Evolutionary conservation across 1,284 basidiomycete species (phyloP).

Genomic region (Papiliotrema flavescens): DNA sequence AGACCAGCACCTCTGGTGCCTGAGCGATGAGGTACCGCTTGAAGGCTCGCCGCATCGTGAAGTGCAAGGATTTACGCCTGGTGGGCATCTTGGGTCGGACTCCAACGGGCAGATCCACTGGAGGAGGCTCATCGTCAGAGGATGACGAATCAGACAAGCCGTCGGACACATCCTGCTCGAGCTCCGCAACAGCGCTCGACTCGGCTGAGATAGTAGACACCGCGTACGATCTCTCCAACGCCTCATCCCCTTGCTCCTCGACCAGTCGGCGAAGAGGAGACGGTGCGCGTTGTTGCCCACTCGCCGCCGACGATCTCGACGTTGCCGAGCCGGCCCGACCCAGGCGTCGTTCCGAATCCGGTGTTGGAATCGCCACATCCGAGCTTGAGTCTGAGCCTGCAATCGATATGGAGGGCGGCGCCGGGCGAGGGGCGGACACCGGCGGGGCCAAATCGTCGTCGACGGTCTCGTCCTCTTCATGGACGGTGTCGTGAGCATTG

Average conservation of each 20-base stretch:
- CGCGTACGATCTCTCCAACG: neutral
- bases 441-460: too few relatives aligned
- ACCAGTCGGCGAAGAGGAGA: conserved; percentile 35
- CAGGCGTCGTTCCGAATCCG: neutral
- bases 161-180: conserved; percentile 18
- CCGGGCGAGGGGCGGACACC: neutral
- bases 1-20: conserved; percentile 81
- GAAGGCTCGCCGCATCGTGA: conserved; percentile 75
- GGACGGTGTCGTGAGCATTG: conserved; percentile 16
- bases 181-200: neutral
- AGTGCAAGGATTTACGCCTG: conserved; percentile 37
- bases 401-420: conserved; percentile 21
- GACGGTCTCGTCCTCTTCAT: conserved; percentile 47
- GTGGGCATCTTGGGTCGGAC: conserved; percentile 20
- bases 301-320: conserved; percentile 5
- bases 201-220: neutral
- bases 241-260: conserved; percentile 2
- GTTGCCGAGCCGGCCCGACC: conserved; percentile 4
- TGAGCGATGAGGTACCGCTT: conserved; percentile 88
- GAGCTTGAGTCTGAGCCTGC: neutral
- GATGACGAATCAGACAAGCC: conserved; percentile 38
- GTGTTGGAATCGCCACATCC: neutral
- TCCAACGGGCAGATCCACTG: conserved; percentile 7
- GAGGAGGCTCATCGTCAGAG: conserved; percentile 28
- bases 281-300: conserved; percentile 20